Conservation (phyloP, 2,329 filamentous ascomycete species). For the Nothomitra cinnamomea region DNA sequence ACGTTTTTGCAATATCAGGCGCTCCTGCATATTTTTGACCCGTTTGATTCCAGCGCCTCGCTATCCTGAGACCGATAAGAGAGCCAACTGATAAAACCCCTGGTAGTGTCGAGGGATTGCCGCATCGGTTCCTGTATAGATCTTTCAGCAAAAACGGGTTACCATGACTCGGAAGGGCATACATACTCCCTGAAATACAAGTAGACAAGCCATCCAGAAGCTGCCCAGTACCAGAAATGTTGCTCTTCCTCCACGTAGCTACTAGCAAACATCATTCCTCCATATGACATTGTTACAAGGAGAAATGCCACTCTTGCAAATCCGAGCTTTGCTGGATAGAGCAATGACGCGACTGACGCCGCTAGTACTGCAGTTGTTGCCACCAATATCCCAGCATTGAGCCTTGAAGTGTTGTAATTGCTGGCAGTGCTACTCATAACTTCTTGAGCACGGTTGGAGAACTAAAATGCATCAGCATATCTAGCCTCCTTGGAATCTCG, state of each 20-base stretch:
- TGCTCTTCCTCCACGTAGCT: constrained; percentile 98
- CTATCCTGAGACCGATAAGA: constrained; percentile 45
- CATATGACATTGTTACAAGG: constrained; percentile 45
- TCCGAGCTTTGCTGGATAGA: constrained; percentile 16
- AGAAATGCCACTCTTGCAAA: constrained; percentile 23
- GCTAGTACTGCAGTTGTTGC: constrained; percentile 26
- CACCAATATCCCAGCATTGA: constrained; percentile 31
- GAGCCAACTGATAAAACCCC: constrained; percentile 26
- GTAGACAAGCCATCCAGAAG: constrained; percentile 49
- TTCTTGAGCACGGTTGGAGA: constrained; percentile 56
- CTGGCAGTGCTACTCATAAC: constrained; percentile 81
- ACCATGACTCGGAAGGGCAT: neutral
- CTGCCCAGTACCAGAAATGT: constrained; percentile 93
- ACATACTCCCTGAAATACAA: constrained; percentile 30
- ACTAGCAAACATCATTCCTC: constrained; percentile 89
- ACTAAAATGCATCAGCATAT: constrained; percentile 22
- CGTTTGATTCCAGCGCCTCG: constrained; percentile 84
- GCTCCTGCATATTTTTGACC: constrained; percentile 92
- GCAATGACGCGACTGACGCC: constrained; percentile 18
- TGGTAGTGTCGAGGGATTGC: neutral
- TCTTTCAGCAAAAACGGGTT: neutral
- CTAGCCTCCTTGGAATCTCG: neutral
- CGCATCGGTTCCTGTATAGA: neutral
- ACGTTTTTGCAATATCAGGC: constrained; percentile 63
- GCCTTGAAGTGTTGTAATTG: constrained; percentile 62